phyloP scores from a whole-genome alignment of 306 rosid species.

The Pyrus betulifolia region DNA sequence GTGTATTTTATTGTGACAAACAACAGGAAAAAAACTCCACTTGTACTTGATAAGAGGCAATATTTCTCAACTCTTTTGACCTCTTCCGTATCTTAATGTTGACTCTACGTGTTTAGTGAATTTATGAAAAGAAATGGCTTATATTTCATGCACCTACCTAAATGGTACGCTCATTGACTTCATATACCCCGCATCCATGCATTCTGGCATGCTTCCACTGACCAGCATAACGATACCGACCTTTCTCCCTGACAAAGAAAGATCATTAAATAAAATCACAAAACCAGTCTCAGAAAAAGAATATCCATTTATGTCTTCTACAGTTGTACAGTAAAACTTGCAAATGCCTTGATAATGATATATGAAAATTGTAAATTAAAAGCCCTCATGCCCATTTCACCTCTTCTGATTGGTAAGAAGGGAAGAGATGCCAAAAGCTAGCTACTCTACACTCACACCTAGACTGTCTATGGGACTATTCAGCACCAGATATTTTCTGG shows the following conservation, averaged over 20 bases:
- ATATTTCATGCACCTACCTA: slow-evolving; percentile 40
- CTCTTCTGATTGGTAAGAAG: background rate
- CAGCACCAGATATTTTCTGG: background rate
- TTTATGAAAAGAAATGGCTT: slow-evolving; percentile 8
- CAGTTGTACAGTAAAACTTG: background rate
- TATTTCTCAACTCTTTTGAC: slow-evolving; percentile 4
- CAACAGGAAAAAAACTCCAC: too few species aligned
- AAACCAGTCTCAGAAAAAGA: slow-evolving; percentile 7
- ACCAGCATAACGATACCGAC: slow-evolving; percentile 94
- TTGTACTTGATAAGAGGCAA: background rate
- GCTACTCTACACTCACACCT: too few species aligned
- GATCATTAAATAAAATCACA: slow-evolving; percentile 7
- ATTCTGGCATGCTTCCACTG: slow-evolving; percentile 94
- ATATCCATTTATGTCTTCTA: background rate
- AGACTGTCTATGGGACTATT: background rate
- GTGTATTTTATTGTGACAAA: too few species aligned
- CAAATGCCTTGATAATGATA: background rate
- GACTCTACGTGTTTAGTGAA: slow-evolving; percentile 1
- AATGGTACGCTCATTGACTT: slow-evolving; percentile 61
- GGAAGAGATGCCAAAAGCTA: background rate
- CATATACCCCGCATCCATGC: slow-evolving; percentile 95
- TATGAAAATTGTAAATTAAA: background rate
- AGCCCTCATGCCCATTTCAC: background rate
- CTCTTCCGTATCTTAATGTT: slow-evolving; percentile 6
- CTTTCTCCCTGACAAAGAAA: slow-evolving; percentile 68